phyloP scores from a whole-genome alignment of 2,329 filamentous ascomycete species.

The Bipolaris gigantea region DNA sequence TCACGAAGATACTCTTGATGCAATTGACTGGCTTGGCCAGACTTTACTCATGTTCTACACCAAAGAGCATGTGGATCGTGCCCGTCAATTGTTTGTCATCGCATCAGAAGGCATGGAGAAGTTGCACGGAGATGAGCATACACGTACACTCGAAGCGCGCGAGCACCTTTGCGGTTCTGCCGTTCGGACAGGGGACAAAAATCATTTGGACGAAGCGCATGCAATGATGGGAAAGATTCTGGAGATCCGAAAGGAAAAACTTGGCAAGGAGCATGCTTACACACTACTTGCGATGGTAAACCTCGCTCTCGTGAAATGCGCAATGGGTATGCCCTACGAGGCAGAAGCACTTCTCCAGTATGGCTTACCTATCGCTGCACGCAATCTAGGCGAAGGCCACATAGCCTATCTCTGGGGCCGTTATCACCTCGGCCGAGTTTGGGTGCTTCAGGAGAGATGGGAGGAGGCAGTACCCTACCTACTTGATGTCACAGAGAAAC shows the following conservation, averaged over 20 bases:
- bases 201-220: not conserved
- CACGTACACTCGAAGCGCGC: conserved; percentile 9
- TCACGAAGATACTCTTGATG: conserved; percentile 25
- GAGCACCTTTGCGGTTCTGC: conserved; percentile 5
- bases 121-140: conserved; percentile 7
- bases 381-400: conserved; percentile 24
- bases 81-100: conserved; percentile 5
- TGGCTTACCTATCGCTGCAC: conserved; percentile 18
- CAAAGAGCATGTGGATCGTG: conserved; percentile 1
- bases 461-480: conserved; percentile 10
- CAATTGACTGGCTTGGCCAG: conserved; percentile 25
- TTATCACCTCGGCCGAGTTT: conserved; percentile 6
- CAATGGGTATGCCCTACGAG: conserved; percentile 18
- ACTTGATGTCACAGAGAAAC: conserved; percentile 11
- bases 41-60: conserved; percentile 2
- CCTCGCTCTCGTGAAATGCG: conserved; percentile 21
- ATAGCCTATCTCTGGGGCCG: conserved; percentile 16
- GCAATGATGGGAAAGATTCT: conserved; percentile 16
- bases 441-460: conserved; percentile 12
- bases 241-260: conserved; percentile 14
- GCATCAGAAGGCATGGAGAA: conserved; percentile 10
- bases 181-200: not conserved
- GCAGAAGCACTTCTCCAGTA: conserved; percentile 20
- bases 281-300: conserved; percentile 30
- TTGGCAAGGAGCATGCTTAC: conserved; percentile 31